These are phyloP conservation scores for Tetradesmus obliquus DNA, from an alignment of 139 green algal genomes.

Conservation along the genomic window DNA sequence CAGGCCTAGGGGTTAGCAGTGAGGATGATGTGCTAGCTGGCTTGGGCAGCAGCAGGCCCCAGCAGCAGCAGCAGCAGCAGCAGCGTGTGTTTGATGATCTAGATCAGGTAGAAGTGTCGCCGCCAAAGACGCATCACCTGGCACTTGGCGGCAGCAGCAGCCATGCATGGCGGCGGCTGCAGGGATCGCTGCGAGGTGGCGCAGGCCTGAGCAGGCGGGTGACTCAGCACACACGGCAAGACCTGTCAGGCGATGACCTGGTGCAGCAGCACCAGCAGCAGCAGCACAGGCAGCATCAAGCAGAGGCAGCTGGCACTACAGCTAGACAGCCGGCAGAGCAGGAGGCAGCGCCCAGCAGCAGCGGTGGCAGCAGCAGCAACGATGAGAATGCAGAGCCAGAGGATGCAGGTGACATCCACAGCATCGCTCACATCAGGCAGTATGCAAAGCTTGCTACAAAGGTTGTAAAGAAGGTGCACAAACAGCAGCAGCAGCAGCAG, in stretches of 20 bases:
- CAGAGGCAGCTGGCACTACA: not conserved
- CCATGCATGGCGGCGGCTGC: not conserved
- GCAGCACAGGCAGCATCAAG: not conserved
- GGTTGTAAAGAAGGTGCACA: not conserved
- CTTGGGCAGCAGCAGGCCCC: not conserved
- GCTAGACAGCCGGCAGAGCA: not conserved
- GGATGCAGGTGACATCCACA: not conserved
- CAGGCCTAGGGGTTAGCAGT: not conserved
- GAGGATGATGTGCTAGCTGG: not conserved
- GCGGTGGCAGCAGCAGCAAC: constrained; percentile 29
- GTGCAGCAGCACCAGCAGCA: not conserved
- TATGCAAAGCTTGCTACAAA: constrained; percentile 29
- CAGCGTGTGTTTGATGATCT: not conserved
- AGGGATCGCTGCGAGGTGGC: not conserved
- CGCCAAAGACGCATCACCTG: not conserved
- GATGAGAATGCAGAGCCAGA: constrained; percentile 25
- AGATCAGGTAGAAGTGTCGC: not conserved
- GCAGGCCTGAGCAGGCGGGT: not conserved
- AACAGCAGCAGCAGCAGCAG: constrained; percentile 29
- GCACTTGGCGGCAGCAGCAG: constrained; percentile 25
- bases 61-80: not conserved
- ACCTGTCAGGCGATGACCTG: not conserved
- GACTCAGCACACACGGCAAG: not conserved
- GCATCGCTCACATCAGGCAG: constrained; percentile 23
- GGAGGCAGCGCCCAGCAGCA: not conserved